Conservation (phyloP, 768 basidiomycete genomes). For the Dendrothele bispora region DNA sequence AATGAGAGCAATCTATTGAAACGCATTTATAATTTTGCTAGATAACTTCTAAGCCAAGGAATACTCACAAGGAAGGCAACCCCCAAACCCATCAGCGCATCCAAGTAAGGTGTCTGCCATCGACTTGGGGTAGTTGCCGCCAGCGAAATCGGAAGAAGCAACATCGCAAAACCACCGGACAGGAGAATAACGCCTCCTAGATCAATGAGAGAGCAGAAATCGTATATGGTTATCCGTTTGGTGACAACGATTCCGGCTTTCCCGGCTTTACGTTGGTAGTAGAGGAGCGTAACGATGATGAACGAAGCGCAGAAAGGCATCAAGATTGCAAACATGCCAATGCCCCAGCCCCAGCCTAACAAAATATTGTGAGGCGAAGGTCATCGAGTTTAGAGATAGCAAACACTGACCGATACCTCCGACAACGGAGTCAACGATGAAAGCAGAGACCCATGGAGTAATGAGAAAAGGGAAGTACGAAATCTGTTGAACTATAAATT, state of each 20-base stretch:
- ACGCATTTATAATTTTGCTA: neutral
- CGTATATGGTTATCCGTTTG: neutral
- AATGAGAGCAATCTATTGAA: neutral
- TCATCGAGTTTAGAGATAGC: neutral
- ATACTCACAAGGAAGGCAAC: neutral
- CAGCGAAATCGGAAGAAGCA: neutral
- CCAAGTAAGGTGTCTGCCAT: neutral
- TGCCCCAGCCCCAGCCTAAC: neutral
- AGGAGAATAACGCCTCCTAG: neutral
- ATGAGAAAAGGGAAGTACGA: neutral
- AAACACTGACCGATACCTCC: neutral
- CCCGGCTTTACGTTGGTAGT: neutral
- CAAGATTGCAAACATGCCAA: neutral
- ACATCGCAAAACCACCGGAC: neutral
- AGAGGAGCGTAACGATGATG: neutral
- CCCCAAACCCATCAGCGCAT: neutral
- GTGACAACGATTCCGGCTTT: neutral
- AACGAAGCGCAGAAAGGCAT: neutral
- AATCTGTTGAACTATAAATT: neutral
- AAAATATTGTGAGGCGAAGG: neutral
- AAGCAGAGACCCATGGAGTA: neutral
- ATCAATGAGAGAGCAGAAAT: neutral
- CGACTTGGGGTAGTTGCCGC: neutral
- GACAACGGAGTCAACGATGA: neutral
- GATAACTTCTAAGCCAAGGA: neutral